Conservation (phyloP, 225 moss, liverwort and hornwort species). For the Neckera pumila region DNA sequence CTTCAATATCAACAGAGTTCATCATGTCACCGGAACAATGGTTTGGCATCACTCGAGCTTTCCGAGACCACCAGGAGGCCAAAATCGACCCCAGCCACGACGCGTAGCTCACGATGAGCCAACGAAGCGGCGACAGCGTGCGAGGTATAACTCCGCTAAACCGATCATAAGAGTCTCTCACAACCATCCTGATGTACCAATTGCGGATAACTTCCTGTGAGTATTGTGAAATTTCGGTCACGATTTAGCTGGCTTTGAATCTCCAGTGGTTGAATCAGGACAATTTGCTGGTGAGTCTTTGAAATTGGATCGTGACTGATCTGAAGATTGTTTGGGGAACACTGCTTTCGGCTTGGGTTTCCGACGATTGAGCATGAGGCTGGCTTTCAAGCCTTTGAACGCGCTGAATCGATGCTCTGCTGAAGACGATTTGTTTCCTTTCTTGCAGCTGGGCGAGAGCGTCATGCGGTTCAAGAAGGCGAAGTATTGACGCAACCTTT, state of each 20-base stretch:
- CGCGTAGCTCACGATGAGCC: background rate
- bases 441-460: background rate
- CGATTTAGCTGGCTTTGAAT: background rate
- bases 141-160: too few species aligned
- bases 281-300: background rate
- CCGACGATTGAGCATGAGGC: background rate
- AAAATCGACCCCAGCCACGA: background rate
- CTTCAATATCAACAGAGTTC: background rate
- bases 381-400: slow-evolving; percentile 18
- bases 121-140: background rate
- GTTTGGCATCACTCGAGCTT: background rate
- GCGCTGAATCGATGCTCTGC: background rate
- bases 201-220: background rate
- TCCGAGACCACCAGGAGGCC: background rate
- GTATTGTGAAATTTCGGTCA: background rate
- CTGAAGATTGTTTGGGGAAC: background rate
- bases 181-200: background rate
- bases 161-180: background rate
- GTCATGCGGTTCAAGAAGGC: slow-evolving; percentile 12
- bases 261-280: background rate
- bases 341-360: background rate
- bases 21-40: background rate
- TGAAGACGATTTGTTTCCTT: background rate
- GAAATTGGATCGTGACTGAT: background rate
- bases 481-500: slow-evolving; percentile 5